These are phyloP conservation scores for Warburgia ugandensis DNA, from an alignment of 164 flowering plant species.

Conservation along the genomic window DNA sequence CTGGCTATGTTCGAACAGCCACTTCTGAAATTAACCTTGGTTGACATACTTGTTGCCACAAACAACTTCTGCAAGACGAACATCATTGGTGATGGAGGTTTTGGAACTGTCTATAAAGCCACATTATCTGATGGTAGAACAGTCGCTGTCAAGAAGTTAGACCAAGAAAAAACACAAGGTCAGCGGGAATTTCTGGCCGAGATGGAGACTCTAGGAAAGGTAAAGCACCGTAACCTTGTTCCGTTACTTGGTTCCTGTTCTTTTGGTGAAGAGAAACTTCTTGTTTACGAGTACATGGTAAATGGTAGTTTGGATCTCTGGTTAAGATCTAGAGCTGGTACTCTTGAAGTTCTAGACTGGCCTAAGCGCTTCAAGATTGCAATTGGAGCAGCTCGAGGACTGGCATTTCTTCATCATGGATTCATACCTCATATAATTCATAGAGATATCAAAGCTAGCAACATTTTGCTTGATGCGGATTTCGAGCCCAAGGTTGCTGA, in stretches of 20 bases:
- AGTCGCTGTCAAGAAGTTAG: slow-evolving; percentile 82
- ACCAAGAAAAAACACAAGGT: slow-evolving; percentile 65
- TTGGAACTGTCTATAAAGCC: slow-evolving; percentile 79
- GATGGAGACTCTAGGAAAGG: slow-evolving; percentile 81
- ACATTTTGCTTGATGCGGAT: slow-evolving; percentile 52
- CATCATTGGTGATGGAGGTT: slow-evolving; percentile 80
- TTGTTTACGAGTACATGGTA: slow-evolving; percentile 70
- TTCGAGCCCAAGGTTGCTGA: slow-evolving; percentile 79
- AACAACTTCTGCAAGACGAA: slow-evolving; percentile 72
- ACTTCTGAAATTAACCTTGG: slow-evolving; percentile 53
- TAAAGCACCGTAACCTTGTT: slow-evolving; percentile 66
- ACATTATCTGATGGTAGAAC: slow-evolving; percentile 40
- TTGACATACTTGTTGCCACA: slow-evolving; percentile 62
- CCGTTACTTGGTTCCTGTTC: slow-evolving; percentile 75
- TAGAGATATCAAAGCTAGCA: slow-evolving; percentile 76
- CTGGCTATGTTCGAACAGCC: slow-evolving; percentile 79
- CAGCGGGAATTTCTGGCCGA: slow-evolving; percentile 73
- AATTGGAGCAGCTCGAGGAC: slow-evolving; percentile 63
- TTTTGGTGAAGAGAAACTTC: slow-evolving; percentile 63
- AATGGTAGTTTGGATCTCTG: slow-evolving; percentile 80
- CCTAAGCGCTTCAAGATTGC: slow-evolving; percentile 55
- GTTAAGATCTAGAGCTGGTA: slow-evolving; percentile 54
- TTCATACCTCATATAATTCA: slow-evolving; percentile 78
- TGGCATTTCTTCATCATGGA: slow-evolving; percentile 77
- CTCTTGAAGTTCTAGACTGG: slow-evolving; percentile 57